Evolutionary conservation across 108 stramenopile species (phyloP).

Genomic region (Nitzschia sp.): DNA sequence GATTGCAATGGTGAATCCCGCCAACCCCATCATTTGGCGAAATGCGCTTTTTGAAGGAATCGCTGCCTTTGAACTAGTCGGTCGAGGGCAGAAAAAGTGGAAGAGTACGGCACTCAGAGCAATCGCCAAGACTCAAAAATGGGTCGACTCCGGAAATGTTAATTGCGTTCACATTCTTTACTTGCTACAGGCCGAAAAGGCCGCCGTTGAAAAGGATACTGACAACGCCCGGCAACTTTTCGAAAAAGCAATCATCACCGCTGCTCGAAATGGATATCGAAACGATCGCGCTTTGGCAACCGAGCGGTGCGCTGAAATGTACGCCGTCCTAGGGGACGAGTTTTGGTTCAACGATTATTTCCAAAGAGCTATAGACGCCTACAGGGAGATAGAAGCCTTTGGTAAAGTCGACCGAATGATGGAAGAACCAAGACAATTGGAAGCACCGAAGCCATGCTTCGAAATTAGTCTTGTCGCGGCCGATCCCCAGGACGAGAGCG

Average conservation of each 20-base stretch:
- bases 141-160: slow-evolving; percentile 11
- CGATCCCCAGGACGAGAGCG: too few relatives aligned
- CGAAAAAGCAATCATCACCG: slow-evolving; percentile 6
- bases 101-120: not conserved
- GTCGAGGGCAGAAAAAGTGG: slow-evolving; percentile 5
- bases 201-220: not conserved
- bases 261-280: slow-evolving; percentile 3
- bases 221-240: not conserved
- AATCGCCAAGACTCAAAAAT: slow-evolving; percentile 11
- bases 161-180: slow-evolving; percentile 25
- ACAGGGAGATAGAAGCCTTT: not conserved
- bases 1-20: slow-evolving; percentile 7
- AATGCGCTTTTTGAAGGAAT: slow-evolving; percentile 23
- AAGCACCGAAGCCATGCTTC: too few relatives aligned
- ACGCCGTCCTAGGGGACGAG: not conserved
- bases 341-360: slow-evolving; percentile 15
- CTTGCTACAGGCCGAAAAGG: slow-evolving; percentile 30
- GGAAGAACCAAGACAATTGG: too few relatives aligned
- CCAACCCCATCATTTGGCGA: slow-evolving; percentile 4
- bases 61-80: slow-evolving; percentile 11
- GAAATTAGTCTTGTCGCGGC: too few relatives aligned
- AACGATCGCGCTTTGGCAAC: slow-evolving; percentile 10
- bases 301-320: slow-evolving; percentile 14
- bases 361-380: not conserved
- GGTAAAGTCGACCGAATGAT: slow-evolving; percentile 13